phyloP scores from a whole-genome alignment of 2,329 filamentous ascomycete species.

The Myotisia sp. region DNA sequence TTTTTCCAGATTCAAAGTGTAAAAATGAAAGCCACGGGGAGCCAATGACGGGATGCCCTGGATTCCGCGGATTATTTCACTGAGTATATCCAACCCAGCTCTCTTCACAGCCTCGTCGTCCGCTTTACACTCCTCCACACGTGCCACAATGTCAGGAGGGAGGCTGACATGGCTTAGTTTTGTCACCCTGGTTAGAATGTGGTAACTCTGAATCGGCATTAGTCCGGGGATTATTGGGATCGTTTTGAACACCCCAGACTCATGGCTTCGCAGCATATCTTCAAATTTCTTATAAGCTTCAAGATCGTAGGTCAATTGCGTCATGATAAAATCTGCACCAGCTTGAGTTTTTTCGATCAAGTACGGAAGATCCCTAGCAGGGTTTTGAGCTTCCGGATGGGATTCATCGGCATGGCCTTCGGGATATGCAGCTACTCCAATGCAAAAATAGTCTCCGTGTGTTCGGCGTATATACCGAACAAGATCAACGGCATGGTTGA shows the following conservation, averaged over 20 bases:
- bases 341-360: slow-evolving; percentile 81
- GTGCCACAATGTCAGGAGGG: slow-evolving; percentile 53
- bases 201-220: slow-evolving; percentile 96
- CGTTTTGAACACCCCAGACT: slow-evolving; percentile 69
- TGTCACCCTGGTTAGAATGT: slow-evolving; percentile 83
- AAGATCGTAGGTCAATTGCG: slow-evolving; percentile 89
- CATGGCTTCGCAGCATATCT: slow-evolving; percentile 57
- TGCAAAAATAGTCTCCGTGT: slow-evolving; percentile 88
- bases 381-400: slow-evolving; percentile 62
- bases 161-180: slow-evolving; percentile 85
- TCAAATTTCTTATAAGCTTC: slow-evolving; percentile 73
- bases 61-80: slow-evolving; percentile 68
- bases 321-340: slow-evolving; percentile 96
- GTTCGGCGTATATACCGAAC: slow-evolving; percentile 75
- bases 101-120: slow-evolving; percentile 37
- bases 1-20: slow-evolving; percentile 92
- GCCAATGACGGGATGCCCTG: slow-evolving; percentile 47
- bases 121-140: slow-evolving; percentile 37
- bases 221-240: slow-evolving; percentile 86
- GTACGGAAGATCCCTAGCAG: slow-evolving; percentile 60
- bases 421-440: slow-evolving; percentile 88
- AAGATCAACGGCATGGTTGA: slow-evolving; percentile 76
- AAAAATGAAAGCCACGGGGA: slow-evolving; percentile 84
- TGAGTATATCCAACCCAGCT: slow-evolving; percentile 49
- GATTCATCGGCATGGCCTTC: slow-evolving; percentile 89